A percentile compares a stretch with the other conserved stretches of the same genome.
These are phyloP conservation scores for Neostapfia colusana DNA, from an alignment of 176 grass and related monocot species.

Conservation along the genomic window DNA sequence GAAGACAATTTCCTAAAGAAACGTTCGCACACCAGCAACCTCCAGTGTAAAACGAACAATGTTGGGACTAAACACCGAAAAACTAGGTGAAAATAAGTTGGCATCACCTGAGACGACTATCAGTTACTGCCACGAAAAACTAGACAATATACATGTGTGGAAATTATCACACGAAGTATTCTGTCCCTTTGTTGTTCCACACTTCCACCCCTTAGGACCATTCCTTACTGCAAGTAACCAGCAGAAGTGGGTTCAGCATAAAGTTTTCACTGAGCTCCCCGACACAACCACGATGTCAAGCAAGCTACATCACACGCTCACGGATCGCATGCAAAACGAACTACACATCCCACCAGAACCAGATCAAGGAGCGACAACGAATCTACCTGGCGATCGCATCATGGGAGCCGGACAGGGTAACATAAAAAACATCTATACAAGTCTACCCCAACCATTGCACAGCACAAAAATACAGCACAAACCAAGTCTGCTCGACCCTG, in stretches of 20 bases:
- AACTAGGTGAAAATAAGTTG: background rate
- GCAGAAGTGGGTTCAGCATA: background rate
- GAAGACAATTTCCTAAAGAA: background rate
- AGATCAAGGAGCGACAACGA: conserved; percentile 10
- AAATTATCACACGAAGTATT: background rate
- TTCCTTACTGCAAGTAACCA: background rate
- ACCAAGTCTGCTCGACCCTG: background rate
- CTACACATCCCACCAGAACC: background rate
- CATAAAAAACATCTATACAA: background rate
- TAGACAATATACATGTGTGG: background rate
- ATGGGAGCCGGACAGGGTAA: background rate
- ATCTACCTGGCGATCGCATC: background rate
- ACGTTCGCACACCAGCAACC: background rate
- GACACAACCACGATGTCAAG: background rate
- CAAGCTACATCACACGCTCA: background rate
- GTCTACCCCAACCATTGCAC: background rate
- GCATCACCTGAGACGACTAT: background rate
- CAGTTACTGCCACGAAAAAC: background rate
- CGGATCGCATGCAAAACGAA: background rate
- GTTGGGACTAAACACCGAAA: background rate
- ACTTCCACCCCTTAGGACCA: background rate
- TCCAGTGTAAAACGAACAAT: background rate
- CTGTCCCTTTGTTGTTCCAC: background rate
- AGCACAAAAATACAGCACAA: background rate
- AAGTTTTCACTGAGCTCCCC: background rate